Evolutionary conservation across 352 stramenopile genomes (phyloP).

Genomic region (Chrysophaeum taylorii): DNA sequence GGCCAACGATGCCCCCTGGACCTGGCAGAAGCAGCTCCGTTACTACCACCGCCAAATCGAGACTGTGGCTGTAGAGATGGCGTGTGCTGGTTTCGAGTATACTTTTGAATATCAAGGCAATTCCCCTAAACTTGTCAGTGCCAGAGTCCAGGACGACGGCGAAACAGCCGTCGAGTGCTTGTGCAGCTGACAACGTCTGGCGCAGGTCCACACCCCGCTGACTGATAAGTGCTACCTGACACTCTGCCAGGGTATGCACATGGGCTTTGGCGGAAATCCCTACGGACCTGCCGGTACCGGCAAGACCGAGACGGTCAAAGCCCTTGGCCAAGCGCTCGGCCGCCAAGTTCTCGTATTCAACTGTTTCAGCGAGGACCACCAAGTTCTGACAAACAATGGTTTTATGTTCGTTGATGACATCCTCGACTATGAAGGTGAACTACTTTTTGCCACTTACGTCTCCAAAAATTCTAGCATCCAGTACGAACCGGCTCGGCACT

Average conservation of each 20-base stretch:
- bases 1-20: constrained; percentile 56
- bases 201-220: constrained; percentile 81
- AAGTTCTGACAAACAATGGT: not conserved
- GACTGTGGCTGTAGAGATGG: constrained; percentile 51
- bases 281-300: constrained; percentile 82
- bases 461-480: too few species aligned
- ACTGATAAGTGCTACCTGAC: constrained; percentile 89
- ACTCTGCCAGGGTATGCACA: constrained; percentile 79
- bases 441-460: not conserved
- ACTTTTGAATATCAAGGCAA: constrained; percentile 91
- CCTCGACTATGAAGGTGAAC: not conserved
- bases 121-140: constrained; percentile 71
- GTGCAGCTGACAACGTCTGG: too few species aligned
- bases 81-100: constrained; percentile 71
- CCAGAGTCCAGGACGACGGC: too few species aligned
- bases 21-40: constrained; percentile 83
- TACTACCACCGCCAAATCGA: constrained; percentile 56
- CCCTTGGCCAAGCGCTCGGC: constrained; percentile 71
- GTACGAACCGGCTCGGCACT: too few species aligned
- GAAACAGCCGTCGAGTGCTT: too few species aligned
- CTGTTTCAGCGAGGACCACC: constrained; percentile 15
- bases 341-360: constrained; percentile 82
- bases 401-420: not conserved
- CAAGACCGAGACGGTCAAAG: constrained; percentile 88
- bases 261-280: constrained; percentile 80